Conservation (phyloP, 2,329 filamentous ascomycete species). For the Aureobasidium sp. region DNA sequence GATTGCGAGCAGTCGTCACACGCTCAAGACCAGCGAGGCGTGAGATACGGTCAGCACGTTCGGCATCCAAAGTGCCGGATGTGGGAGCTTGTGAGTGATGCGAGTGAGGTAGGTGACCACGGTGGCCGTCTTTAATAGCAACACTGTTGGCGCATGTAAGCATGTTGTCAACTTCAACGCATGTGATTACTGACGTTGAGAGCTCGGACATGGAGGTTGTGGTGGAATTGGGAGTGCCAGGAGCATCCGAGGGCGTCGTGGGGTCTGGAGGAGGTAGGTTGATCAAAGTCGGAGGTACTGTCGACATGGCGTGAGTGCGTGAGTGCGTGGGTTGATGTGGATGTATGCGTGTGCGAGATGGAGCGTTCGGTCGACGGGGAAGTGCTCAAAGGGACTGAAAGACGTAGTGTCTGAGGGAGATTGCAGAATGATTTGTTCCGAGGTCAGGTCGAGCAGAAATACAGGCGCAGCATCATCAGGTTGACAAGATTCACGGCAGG, state of each 20-base stretch:
- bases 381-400: background rate
- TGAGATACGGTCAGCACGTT: constrained; percentile 90
- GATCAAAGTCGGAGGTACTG: constrained; percentile 57
- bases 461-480: background rate
- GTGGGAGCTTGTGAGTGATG: constrained; percentile 35
- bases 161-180: background rate
- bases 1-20: constrained; percentile 63
- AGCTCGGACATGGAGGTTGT: constrained; percentile 87
- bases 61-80: constrained; percentile 68
- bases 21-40: constrained; percentile 86
- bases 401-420: background rate
- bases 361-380: background rate
- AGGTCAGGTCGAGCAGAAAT: background rate
- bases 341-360: background rate
- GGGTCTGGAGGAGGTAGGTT: constrained; percentile 77
- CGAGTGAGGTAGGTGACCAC: constrained; percentile 62
- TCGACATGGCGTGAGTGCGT: background rate
- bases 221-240: constrained; percentile 85
- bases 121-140: constrained; percentile 92
- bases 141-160: constrained; percentile 35
- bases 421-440: too few species aligned
- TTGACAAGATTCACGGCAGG: background rate
- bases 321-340: background rate
- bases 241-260: constrained; percentile 80
- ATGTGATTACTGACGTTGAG: constrained; percentile 48